A percentile compares a stretch with the other conserved stretches of the same genome.
phyloP scores from a whole-genome alignment of 805 yeast species.

The Danielozyma ontarioensis region DNA sequence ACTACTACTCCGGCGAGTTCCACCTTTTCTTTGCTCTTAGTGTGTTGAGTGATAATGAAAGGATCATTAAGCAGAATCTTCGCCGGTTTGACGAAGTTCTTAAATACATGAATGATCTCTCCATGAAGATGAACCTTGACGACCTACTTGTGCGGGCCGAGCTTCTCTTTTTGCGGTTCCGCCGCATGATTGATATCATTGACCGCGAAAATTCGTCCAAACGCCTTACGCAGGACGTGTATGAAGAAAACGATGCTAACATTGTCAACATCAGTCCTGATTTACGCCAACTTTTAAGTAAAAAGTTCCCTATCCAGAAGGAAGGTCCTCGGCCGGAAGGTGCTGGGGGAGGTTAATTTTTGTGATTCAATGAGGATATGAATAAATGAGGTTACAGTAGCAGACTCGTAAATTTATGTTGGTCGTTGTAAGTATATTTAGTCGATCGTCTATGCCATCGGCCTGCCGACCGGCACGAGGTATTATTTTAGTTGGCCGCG shows the following conservation, averaged over 20 bases:
- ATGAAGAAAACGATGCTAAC: constrained; percentile 6
- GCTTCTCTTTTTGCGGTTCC: constrained; percentile 71
- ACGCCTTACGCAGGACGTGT: constrained; percentile 12
- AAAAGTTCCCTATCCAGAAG: constrained; percentile 56
- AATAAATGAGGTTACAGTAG: neutral
- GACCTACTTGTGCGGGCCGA: constrained; percentile 83
- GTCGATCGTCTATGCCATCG: too few species aligned
- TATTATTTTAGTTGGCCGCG: too few species aligned
- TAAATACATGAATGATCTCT: constrained; percentile 86
- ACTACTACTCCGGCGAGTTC: constrained; percentile 79
- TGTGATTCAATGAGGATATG: neutral
- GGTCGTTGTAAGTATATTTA: too few species aligned
- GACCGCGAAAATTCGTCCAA: constrained; percentile 45
- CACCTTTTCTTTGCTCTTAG: constrained; percentile 85
- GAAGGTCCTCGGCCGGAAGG: constrained; percentile 48
- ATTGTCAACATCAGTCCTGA: constrained; percentile 42
- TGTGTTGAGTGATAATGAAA: constrained; percentile 81
- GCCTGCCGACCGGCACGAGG: too few species aligned
- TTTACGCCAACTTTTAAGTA: constrained; percentile 55
- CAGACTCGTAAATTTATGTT: too few species aligned
- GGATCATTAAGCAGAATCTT: constrained; percentile 68
- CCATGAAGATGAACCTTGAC: constrained; percentile 67
- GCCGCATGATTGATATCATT: constrained; percentile 72
- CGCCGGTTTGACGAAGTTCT: constrained; percentile 84
- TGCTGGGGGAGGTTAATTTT: constrained; percentile 38